Percentiles rank a stretch among this genome's conserved stretches.
Conservation (phyloP, 2,329 filamentous ascomycete genomes). For the Mycosphaerella sp. region DNA sequence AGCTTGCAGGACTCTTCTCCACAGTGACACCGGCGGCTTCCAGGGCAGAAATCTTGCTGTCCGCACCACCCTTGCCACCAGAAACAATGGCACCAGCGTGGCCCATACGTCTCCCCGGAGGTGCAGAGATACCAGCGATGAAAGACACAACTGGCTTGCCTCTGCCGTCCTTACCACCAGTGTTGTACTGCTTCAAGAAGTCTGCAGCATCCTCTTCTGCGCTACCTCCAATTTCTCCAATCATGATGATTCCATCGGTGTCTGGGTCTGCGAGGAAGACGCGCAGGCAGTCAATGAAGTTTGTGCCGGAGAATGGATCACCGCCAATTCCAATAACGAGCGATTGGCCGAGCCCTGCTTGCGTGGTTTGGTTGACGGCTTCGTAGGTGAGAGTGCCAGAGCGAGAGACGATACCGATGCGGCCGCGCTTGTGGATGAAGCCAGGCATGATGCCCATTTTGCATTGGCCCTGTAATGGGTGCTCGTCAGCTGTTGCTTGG, state of each 20-base stretch:
- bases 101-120: conserved; percentile 94
- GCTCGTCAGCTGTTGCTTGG: conserved; percentile 8
- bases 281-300: conserved; percentile 98
- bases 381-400: conserved; percentile 99
- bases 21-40: conserved; percentile 92
- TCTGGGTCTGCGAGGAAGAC: conserved; percentile 94
- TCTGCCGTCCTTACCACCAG: conserved; percentile 50
- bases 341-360: conserved; percentile 92
- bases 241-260: conserved; percentile 99
- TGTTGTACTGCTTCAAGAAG: conserved; percentile 90
- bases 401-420: conserved; percentile 96
- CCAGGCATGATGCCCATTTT: conserved; percentile 99
- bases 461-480: conserved; percentile 73
- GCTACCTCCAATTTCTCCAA: conserved; percentile 95
- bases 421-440: conserved; percentile 99
- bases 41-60: conserved; percentile 95
- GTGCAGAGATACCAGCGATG: conserved; percentile 96
- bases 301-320: conserved; percentile 97
- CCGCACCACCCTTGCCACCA: conserved; percentile 94
- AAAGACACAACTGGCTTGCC: conserved; percentile 92
- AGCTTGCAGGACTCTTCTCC: conserved; percentile 83
- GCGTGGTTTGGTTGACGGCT: conserved; percentile 98
- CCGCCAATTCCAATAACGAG: conserved; percentile 97
- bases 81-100: conserved; percentile 98
- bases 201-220: conserved; percentile 98